Percentiles rank a stretch among this genome's conserved stretches.
These are phyloP conservation scores for Syncephalastrum racemosum DNA, from an alignment of 371 early-diverging fungal species.

Conservation along the genomic window DNA sequence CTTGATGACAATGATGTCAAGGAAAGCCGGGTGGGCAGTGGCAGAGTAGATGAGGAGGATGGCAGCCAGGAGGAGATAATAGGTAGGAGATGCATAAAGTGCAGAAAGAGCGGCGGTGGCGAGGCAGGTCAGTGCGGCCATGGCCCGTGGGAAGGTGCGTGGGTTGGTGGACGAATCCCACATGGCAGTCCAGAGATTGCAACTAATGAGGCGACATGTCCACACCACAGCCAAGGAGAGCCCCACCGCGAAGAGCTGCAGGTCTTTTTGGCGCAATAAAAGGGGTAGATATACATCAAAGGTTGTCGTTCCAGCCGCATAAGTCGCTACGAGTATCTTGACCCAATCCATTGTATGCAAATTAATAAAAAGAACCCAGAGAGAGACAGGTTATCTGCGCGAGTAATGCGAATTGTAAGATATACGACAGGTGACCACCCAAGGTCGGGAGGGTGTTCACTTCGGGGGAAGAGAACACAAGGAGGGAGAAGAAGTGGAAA, in stretches of 20 bases:
- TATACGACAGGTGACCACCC: too few species aligned
- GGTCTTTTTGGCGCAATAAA: slow-evolving; percentile 8
- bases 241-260: slow-evolving; percentile 13
- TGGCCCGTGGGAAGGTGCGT: slow-evolving; percentile 1
- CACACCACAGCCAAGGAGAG: slow-evolving; percentile 13
- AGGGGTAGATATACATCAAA: slow-evolving; percentile 10
- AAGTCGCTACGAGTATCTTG: too few species aligned
- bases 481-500: too few species aligned
- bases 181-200: slow-evolving; percentile 8
- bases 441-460: too few species aligned
- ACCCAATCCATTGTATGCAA: too few species aligned
- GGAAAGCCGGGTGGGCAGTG: slow-evolving; percentile 19
- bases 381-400: too few species aligned
- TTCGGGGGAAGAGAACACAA: too few species aligned
- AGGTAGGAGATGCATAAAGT: slow-evolving; percentile 6
- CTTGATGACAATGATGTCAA: slow-evolving; percentile 32
- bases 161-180: slow-evolving; percentile 9
- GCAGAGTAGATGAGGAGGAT: slow-evolving; percentile 16
- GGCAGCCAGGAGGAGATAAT: background rate
- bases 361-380: too few species aligned
- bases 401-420: too few species aligned
- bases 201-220: slow-evolving; percentile 11
- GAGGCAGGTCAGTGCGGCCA: slow-evolving; percentile 7
- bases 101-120: slow-evolving; percentile 5
- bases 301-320: background rate